These are phyloP conservation scores for Penicillium sumatraense DNA, from an alignment of 2,329 filamentous ascomycete genomes.

Conservation along the genomic window DNA sequence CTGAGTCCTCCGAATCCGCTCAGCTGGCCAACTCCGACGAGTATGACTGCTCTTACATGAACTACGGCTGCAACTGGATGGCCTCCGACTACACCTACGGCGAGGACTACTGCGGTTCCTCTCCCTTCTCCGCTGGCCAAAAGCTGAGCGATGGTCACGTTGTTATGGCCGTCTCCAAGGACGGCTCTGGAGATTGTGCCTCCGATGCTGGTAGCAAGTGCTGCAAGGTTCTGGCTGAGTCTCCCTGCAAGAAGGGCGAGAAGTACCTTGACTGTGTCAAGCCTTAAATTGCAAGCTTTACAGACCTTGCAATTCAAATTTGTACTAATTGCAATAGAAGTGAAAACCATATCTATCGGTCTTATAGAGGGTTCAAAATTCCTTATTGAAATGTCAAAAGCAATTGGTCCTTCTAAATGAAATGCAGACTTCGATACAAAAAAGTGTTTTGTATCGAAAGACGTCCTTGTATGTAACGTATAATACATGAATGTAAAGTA, in stretches of 20 bases:
- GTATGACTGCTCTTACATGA: conserved; percentile 14
- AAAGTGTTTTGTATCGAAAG: no score
- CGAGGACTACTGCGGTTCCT: conserved; percentile 10
- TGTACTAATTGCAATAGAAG: not conserved
- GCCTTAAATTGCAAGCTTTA: conserved; percentile 1
- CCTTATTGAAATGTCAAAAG: no score
- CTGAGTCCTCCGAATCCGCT: not conserved
- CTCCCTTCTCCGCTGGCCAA: conserved; percentile 8
- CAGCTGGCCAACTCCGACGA: conserved; percentile 1
- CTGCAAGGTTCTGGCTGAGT: conserved; percentile 11
- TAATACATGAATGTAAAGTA: no score
- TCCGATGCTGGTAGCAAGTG: conserved; percentile 4
- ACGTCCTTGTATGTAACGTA: no score
- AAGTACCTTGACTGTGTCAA: conserved; percentile 15
- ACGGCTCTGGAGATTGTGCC: conserved; percentile 11
- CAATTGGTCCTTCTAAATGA: no score
- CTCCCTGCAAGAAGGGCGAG: conserved; percentile 11
- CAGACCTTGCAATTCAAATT: not conserved
- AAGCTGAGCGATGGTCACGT: conserved; percentile 2
- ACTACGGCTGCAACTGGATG: conserved; percentile 12
- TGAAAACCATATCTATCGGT: no score
- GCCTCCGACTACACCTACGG: conserved; percentile 15
- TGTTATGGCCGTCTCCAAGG: conserved; percentile 10
- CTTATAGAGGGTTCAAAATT: no score
- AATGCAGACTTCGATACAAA: no score